phyloP scores from a whole-genome alignment of 495 filamentous ascomycete species.

The Lasiosphaeria miniovina region DNA sequence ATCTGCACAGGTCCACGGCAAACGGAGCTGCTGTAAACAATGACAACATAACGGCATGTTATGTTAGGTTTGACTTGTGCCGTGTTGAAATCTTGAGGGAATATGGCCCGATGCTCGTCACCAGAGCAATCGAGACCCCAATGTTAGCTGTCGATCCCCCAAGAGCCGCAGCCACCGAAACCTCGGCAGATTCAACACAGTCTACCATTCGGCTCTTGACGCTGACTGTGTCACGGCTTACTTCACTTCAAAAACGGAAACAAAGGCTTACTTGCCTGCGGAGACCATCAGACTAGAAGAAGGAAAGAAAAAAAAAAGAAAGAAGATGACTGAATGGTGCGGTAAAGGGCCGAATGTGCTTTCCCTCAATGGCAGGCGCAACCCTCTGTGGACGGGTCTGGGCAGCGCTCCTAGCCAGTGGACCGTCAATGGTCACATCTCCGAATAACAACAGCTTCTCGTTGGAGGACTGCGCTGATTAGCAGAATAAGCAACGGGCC shows the following conservation, averaged over 20 bases:
- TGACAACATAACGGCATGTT: too few relatives aligned
- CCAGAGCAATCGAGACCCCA: background rate
- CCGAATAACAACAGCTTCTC: too few relatives aligned
- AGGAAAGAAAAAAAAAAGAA: background rate
- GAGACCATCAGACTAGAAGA: background rate
- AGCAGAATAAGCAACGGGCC: too few relatives aligned
- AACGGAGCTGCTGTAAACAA: too few relatives aligned
- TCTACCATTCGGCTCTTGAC: background rate
- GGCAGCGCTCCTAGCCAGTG: background rate
- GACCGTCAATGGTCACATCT: background rate
- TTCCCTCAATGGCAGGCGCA: background rate
- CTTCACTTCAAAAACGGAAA: too few relatives aligned
- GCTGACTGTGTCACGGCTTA: background rate
- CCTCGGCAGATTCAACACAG: background rate
- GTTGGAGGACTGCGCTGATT: too few relatives aligned
- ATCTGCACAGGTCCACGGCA: too few relatives aligned
- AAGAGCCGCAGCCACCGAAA: background rate
- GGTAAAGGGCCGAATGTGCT: slow-evolving; percentile 2
- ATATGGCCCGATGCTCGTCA: background rate
- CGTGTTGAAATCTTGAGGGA: background rate
- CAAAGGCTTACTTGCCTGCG: background rate
- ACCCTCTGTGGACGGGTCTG: background rate
- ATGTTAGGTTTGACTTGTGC: too few relatives aligned
- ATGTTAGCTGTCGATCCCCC: background rate
- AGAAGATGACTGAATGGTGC: background rate